Evolutionary conservation across 108 stramenopile genomes (phyloP), one percentile per base, ranked within the genome.

Genomic region (Cyclotella baltica): DNA sequence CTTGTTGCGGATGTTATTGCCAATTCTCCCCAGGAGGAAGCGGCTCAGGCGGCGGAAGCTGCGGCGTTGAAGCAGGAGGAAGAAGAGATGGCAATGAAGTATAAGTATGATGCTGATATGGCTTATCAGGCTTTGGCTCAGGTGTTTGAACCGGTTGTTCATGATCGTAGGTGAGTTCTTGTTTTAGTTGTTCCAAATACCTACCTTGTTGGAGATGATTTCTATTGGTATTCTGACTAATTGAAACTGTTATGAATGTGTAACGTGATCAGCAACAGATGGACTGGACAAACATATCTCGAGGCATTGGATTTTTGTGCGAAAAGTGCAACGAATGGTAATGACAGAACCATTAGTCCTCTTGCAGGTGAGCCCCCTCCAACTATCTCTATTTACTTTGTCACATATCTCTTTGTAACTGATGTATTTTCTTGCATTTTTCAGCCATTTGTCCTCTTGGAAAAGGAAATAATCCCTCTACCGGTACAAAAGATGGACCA

Each of bases 401-500:
- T 27, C 18, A 43, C 37, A 50, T 31, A 22, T 43, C 40, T 43
- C 40, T 43, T 11, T 13, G 6, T 13, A 52, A 11, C 51, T 20
- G 51, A 20, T 4, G n/a, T 52, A 4, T 52, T 19, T 19, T 52
- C 51, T 52, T 52, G 10, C 51, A 11, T 20, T 19, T 20, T 52
- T n/a, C n/a, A 31, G 72, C 72, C 2, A 48, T 73, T 0, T 73
- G 72, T 50, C 72, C 72, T 19, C 15, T 73, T 36, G 72, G 72
- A 1, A 15, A 33, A 30, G 37, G 8, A 1, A 0, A 16, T 11
- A 31, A 6, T 11, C 68, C 68, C 2, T 18, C 35, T 20, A 51
- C 27, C 25, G 75, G 75, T 15, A 19, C 50, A 18, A 34, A 47
- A 25, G 75, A 68, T 34, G 62, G 65, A 33, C 62, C 52, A 18